A percentile compares a stretch with the other conserved stretches of the same genome.
Evolutionary conservation across 139 green algal species (phyloP).

Genomic region (Protoeuglena noctilucae): DNA sequence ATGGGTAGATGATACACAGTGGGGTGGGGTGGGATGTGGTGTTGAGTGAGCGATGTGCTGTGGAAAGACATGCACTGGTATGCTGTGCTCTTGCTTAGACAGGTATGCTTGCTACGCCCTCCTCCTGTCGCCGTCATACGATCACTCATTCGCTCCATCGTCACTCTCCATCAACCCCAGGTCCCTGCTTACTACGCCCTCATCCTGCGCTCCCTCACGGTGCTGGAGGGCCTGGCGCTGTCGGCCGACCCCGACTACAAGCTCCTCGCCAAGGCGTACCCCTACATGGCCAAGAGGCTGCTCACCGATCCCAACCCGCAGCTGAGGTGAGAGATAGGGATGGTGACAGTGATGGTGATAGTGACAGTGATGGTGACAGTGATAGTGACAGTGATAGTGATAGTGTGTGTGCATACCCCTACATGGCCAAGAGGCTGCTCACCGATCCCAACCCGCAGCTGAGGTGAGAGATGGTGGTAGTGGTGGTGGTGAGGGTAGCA

Average conservation of each 20-base stretch:
- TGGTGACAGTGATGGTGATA: too few species aligned
- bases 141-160: too few species aligned
- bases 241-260: conserved; percentile 41
- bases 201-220: conserved; percentile 83
- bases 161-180: too few species aligned
- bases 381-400: too few species aligned
- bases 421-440: conserved; percentile 84
- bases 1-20: conserved; percentile 3
- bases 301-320: conserved; percentile 78
- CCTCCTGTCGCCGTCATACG: too few species aligned
- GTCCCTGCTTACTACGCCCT: conserved; percentile 92
- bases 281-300: conserved; percentile 86
- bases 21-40: too few species aligned
- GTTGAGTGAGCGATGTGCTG: too few species aligned
- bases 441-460: conserved; percentile 79
- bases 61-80: too few species aligned
- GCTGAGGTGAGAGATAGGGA: conserved; percentile 31
- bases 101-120: too few species aligned
- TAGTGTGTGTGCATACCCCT: conserved; percentile 98
- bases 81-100: too few species aligned
- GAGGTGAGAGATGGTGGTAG: conserved; percentile 11
- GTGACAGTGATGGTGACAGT: too few species aligned
- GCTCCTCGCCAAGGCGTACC: conserved; percentile 81
- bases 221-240: conserved; percentile 80
- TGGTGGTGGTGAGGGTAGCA: not conserved